Base-by-base conservation (phyloP, 2,329 filamentous ascomycete species). In the Xylaria sp. region DNA sequence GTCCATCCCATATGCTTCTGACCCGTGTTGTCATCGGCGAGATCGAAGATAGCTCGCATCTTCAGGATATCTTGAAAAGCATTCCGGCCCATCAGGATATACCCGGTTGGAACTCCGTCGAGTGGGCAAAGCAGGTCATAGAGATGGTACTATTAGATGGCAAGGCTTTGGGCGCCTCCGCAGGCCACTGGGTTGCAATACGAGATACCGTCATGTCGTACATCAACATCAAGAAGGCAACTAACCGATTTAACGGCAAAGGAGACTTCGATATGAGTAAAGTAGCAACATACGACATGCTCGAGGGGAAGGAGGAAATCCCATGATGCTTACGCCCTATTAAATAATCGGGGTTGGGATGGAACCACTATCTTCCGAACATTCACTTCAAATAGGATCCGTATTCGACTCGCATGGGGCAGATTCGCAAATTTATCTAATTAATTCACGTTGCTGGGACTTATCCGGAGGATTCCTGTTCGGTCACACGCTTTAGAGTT, bases 111-210 rank as follows among this genome's bases (percentile, higher is more conserved):
- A 80, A 80, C 59, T 81, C 78, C 67, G 75, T 80, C 0, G 62
- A 25, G 0, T 81, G 78, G 79, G 74, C 80, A 3, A 72, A 75
- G 58, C 78, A 81, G 64, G 78, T 77, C 3, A 62, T 80, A 31
- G 62, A 73, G 55, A 58, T 15, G 4, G 54, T 76, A 8, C 17
- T 69, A 51, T 54, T 58, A 8, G 74, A 78, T 63, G 54, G 55
- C 0, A 73, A 72, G 31, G 71, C 67, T 6, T 54, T 80, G n/a
- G 74, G 74, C 5, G 77, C 70, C 3, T 71, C 65, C 21, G 62
- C 70, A 0, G 38, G 65, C 6, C 68, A 74, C 21, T 81, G 77
- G 79, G 57, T 66, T 6, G 64, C 29, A 8, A 72, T 80, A 3
- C 72, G 75, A 11, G 69, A 76, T 41, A 67, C 67, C 3, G 75